A percentile compares a stretch with the other conserved stretches of the same genome.
These are phyloP conservation scores for Yamadazyma diddensiae DNA, from an alignment of 1,139 yeast genomes.

Conservation along the genomic window DNA sequence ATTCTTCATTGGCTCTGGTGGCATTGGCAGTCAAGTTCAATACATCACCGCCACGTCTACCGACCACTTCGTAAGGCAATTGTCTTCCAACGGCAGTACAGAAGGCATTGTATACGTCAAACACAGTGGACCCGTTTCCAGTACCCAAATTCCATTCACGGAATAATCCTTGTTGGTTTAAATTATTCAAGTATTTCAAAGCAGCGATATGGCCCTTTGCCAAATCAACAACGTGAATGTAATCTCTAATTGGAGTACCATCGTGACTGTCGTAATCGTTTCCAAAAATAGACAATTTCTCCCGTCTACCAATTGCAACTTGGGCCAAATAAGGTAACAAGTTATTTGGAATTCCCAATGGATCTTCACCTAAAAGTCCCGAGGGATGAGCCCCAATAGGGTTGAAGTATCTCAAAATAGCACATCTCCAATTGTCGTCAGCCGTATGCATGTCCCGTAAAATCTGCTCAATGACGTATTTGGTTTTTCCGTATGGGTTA, in stretches of 20 bases:
- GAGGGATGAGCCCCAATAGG: conserved; percentile 88
- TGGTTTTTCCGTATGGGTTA: conserved; percentile 77
- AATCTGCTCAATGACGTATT: conserved; percentile 61
- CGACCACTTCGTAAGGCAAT: conserved; percentile 62
- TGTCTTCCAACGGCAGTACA: conserved; percentile 65
- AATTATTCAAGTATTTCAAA: conserved; percentile 51
- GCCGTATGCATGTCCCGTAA: conserved; percentile 55
- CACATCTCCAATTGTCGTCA: conserved; percentile 53
- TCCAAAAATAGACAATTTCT: conserved; percentile 63
- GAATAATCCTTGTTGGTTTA: conserved; percentile 45
- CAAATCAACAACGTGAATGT: conserved; percentile 77
- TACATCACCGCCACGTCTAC: conserved; percentile 79
- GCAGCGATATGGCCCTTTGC: conserved; percentile 83
- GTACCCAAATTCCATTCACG: conserved; percentile 86
- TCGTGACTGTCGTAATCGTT: conserved; percentile 67
- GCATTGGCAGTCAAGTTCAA: conserved; percentile 72
- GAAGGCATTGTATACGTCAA: conserved; percentile 69
- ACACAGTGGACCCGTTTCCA: conserved; percentile 75
- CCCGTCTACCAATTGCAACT: conserved; percentile 73
- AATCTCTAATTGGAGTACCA: conserved; percentile 82
- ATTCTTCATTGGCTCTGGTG: conserved; percentile 61
- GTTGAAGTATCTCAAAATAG: conserved; percentile 72
- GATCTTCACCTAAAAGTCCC: conserved; percentile 78
- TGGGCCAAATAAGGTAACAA: conserved; percentile 74
- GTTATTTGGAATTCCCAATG: conserved; percentile 74